phyloP scores from a whole-genome alignment of 2,329 filamentous ascomycete genomes.

The Chalara sp. region DNA sequence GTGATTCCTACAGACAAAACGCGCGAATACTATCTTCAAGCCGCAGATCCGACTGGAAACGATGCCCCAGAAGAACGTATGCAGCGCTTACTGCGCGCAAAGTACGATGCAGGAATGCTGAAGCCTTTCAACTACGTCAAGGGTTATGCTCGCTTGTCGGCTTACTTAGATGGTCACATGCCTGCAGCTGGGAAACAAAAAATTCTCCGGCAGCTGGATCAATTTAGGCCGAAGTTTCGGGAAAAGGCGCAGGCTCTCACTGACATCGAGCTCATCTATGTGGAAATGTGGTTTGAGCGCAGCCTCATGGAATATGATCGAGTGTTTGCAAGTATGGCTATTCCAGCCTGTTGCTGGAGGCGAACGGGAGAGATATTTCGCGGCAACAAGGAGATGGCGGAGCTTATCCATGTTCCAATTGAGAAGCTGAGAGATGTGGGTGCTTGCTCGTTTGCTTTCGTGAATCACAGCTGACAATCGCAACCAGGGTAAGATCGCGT shows the following conservation, averaged over 20 bases:
- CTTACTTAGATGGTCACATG: conserved; percentile 88
- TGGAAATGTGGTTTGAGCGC: conserved; percentile 99
- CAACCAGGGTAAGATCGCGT: conserved; percentile 76
- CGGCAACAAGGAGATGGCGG: conserved; percentile 98
- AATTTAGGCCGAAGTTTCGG: conserved; percentile 90
- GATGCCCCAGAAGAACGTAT: conserved; percentile 88
- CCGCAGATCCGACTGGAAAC: conserved; percentile 85
- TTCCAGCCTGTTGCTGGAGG: conserved; percentile 95
- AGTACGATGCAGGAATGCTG: conserved; percentile 90
- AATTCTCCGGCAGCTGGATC: conserved; percentile 84
- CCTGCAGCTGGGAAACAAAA: conserved; percentile 77
- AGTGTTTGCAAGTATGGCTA: conserved; percentile 97
- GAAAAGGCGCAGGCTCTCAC: conserved; percentile 90
- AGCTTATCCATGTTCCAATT: conserved; percentile 87
- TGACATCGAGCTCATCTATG: conserved; percentile 87
- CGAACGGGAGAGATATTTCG: conserved; percentile 95
- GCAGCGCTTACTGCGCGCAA: conserved; percentile 88
- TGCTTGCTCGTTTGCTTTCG: conserved; percentile 14
- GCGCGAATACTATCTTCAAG: conserved; percentile 93
- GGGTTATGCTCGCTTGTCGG: conserved; percentile 81
- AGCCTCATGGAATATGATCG: conserved; percentile 97
- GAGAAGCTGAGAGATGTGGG: conserved; percentile 85
- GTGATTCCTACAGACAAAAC: conserved; percentile 53
- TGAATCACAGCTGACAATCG: conserved; percentile 1
- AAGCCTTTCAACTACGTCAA: conserved; percentile 99